phyloP scores from a whole-genome alignment of 352 stramenopile species.

The Thraustochytrium striatum region DNA sequence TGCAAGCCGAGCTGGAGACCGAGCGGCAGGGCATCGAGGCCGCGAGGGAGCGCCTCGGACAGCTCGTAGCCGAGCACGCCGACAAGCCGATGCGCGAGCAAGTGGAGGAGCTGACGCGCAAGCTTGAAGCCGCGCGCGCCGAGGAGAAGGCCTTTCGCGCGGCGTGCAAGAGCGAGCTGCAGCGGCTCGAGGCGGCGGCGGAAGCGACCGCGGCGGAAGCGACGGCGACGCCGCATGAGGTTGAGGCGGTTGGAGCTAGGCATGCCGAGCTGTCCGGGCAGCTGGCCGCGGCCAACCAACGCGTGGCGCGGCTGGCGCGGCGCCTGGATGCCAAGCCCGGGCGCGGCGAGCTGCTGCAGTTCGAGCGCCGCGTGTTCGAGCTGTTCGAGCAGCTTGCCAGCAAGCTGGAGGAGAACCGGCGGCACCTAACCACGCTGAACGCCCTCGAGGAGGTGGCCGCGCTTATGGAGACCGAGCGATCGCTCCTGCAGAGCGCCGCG shows the following conservation, averaged over 20 bases:
- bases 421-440: constrained; percentile 81
- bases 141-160: constrained; percentile 46
- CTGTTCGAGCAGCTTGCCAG: constrained; percentile 72
- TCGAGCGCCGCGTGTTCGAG: constrained; percentile 78
- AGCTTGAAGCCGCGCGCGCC: constrained; percentile 26
- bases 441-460: constrained; percentile 70
- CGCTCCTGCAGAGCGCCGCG: constrained; percentile 73
- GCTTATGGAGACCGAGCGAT: constrained; percentile 75
- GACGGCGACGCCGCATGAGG: constrained; percentile 40
- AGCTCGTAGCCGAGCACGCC: constrained; percentile 18
- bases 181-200: constrained; percentile 56
- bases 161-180: constrained; percentile 58
- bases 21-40: not conserved
- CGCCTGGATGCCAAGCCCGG: constrained; percentile 76
- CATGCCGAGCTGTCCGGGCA: constrained; percentile 53
- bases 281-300: constrained; percentile 51
- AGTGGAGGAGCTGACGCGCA: constrained; percentile 36
- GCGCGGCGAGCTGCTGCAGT: constrained; percentile 77
- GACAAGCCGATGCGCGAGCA: constrained; percentile 16
- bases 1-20: not conserved
- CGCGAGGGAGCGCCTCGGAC: not conserved
- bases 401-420: constrained; percentile 78
- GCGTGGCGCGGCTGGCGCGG: constrained; percentile 57
- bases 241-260: constrained; percentile 54
- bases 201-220: constrained; percentile 46